phyloP scores from a whole-genome alignment of 192 early-diverging fungal genomes.

The Entrophospora sp. region DNA sequence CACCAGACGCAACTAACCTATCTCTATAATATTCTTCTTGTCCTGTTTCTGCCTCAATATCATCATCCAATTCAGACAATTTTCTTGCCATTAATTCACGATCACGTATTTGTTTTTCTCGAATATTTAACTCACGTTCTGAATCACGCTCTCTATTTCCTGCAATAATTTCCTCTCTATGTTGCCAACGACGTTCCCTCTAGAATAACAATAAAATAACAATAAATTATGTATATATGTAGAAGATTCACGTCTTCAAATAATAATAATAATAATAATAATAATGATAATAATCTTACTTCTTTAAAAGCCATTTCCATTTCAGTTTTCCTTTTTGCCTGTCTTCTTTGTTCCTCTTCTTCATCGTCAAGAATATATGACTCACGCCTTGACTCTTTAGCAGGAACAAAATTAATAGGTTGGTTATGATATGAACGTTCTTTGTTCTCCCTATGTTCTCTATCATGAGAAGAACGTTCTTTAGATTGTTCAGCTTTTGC shows the following conservation, averaged over 20 bases:
- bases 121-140: conserved; percentile 32
- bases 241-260: no score
- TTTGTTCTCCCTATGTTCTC: conserved; percentile 23
- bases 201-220: no score
- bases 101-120: conserved; percentile 22
- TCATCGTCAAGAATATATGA: conserved; percentile 19
- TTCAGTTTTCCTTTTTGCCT: conserved; percentile 34
- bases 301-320: conserved; percentile 32
- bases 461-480: conserved; percentile 16
- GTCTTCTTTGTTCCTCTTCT: conserved; percentile 30
- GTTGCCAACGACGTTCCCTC: conserved; percentile 58
- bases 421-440: not conserved
- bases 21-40: conserved; percentile 70
- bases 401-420: conserved; percentile 30
- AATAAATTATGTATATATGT: not conserved
- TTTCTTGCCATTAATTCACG: conserved; percentile 32
- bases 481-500: conserved; percentile 16
- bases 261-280: not conserved
- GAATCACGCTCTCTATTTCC: conserved; percentile 39
- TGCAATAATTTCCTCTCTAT: conserved; percentile 35
- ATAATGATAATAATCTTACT: conserved; percentile 12
- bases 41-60: conserved; percentile 45
- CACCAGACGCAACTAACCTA: conserved; percentile 38
- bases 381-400: conserved; percentile 24
- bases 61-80: conserved; percentile 63